Evolutionary conservation across 208 protist species (phyloP).

Genomic region (Wallacemonas rigidus): DNA sequence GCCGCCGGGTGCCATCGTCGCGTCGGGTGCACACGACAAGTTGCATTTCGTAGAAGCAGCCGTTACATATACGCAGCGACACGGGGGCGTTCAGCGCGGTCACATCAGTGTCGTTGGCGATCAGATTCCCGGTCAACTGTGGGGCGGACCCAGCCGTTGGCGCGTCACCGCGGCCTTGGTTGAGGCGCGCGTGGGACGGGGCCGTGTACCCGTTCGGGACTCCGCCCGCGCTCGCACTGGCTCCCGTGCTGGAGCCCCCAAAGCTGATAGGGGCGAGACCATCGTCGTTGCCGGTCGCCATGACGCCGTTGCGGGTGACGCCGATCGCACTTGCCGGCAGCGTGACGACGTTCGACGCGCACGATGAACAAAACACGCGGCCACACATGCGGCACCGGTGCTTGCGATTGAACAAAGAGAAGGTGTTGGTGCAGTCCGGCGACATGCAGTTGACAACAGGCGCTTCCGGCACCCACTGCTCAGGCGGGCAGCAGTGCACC

Average conservation of each 20-base stretch:
- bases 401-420: constrained; percentile 83
- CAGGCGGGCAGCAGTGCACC: constrained; percentile 58
- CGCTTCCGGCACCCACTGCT: constrained; percentile 74
- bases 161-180: neutral
- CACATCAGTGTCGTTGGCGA: neutral
- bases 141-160: neutral
- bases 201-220: neutral
- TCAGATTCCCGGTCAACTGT: neutral
- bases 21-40: constrained; percentile 75
- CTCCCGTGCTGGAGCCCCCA: neutral
- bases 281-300: neutral
- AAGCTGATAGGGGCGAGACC: constrained; percentile 1
- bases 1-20: constrained; percentile 59
- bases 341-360: constrained; percentile 55
- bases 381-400: constrained; percentile 84
- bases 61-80: constrained; percentile 46
- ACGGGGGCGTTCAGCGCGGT: constrained; percentile 7
- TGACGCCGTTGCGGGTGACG: neutral
- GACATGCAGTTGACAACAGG: constrained; percentile 85
- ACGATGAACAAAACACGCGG: constrained; percentile 73
- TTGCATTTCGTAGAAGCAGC: constrained; percentile 84
- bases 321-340: constrained; percentile 15
- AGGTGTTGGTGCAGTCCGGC: constrained; percentile 70
- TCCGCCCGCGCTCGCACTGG: neutral
- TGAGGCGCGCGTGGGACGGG: neutral